Evolutionary conservation across 2,329 filamentous ascomycete genomes (phyloP), one percentile per base, ranked within the genome.

Genomic region (Ambrosiella cleistominuta): DNA sequence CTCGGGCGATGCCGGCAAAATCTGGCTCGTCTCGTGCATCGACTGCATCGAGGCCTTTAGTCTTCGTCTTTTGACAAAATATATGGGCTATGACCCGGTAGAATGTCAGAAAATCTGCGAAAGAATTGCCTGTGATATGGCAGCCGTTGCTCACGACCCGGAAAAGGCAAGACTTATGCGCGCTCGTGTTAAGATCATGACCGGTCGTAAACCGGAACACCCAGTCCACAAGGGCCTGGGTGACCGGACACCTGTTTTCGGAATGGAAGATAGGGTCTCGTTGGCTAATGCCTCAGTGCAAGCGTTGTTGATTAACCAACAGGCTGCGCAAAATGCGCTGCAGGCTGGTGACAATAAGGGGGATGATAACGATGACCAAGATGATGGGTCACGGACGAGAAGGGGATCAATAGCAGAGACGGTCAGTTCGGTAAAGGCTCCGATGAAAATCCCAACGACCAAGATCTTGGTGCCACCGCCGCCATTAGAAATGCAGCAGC

Each of bases 21-120:
- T 79, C 54, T 79, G 75, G 75, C 68, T 79, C 38, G 72, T 79
- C 27, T 70, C 72, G 1, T 71, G 74, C 60, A 67, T 79, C 38
- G 75, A 78, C 58, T 71, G 72, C 2, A 64, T 78, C 37, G 77
- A 80, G 64, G 71, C 76, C 9, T 65, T 68, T 38, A 72, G 68
- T 45, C 64, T 81, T 61, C 71, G 78, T 39, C 69, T 75, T 9
- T 68, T 81, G 59, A 80, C 76, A 1, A 73, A 71, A 62, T 69
- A 77, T 53, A 72, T 78, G 68, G 74, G 69, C 7, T 80, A 77
- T 76, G 71, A 74, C 19, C 67, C 74, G 0, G 71, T 76, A 1
- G 68, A 72, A 39, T 76, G 75, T 59, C 72, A 74, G 52, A 66
- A 66, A 36, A 68, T 71, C 27, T 78, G 76, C 63, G 72, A 75